Evolutionary conservation across 73 alveolate genomes (phyloP).

Genomic region (Effrenium voratum): DNA sequence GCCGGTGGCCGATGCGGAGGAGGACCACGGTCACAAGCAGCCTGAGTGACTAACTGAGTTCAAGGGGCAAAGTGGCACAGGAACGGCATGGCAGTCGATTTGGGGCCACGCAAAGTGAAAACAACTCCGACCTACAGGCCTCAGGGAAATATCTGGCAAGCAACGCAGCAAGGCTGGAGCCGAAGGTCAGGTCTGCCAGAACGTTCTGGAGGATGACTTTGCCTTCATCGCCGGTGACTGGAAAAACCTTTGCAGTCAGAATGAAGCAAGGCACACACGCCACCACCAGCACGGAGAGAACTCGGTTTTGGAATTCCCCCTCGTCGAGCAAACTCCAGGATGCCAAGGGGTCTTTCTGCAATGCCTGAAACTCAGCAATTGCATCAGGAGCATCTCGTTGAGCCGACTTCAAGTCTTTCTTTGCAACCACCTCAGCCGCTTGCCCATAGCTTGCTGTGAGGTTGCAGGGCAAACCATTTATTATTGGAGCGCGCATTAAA

Average conservation of each 20-base stretch:
- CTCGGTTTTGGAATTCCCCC: background rate
- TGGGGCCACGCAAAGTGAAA: too few species aligned
- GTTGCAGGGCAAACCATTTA: too few species aligned
- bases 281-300: background rate
- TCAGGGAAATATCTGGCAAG: too few species aligned
- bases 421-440: too few species aligned
- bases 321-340: conserved; percentile 62
- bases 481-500: too few species aligned
- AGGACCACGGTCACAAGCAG: background rate
- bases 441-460: too few species aligned
- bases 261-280: conserved; percentile 40
- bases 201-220: conserved; percentile 16
- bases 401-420: too few species aligned
- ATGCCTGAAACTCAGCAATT: conserved; percentile 33
- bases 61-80: too few species aligned
- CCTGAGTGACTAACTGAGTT: too few species aligned
- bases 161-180: conserved; percentile 18
- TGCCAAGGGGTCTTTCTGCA: conserved; percentile 53
- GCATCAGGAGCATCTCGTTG: conserved; percentile 47
- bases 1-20: conserved; percentile 40
- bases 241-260: conserved; percentile 28
- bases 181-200: conserved; percentile 11
- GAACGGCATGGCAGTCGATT: too few species aligned
- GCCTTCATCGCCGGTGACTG: conserved; percentile 11
- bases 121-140: too few species aligned